A percentile compares a stretch with the other conserved stretches of the same genome.
Evolutionary conservation across 495 filamentous ascomycete species (phyloP).

Genomic region (Neurospora sp.): DNA sequence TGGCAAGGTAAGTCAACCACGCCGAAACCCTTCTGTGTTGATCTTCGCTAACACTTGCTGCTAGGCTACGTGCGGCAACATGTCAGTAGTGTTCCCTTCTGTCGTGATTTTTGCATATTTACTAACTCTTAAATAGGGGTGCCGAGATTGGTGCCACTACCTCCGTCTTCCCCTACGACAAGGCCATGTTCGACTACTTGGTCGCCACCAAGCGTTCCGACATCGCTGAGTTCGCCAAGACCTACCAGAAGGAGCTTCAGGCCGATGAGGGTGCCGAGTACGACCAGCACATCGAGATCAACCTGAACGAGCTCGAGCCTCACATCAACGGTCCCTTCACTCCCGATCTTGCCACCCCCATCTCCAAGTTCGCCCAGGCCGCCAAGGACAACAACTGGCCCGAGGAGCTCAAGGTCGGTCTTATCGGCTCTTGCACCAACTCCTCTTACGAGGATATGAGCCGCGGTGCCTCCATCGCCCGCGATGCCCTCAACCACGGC

Average conservation of each 20-base stretch:
- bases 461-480: slow-evolving; percentile 87
- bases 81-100: slow-evolving; percentile 23
- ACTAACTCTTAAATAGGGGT: slow-evolving; percentile 47
- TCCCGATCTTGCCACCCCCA: slow-evolving; percentile 95
- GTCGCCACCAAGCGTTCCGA: slow-evolving; percentile 80
- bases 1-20: slow-evolving; percentile 34
- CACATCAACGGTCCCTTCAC: slow-evolving; percentile 99
- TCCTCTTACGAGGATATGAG: slow-evolving; percentile 99
- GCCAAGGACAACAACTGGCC: slow-evolving; percentile 94
- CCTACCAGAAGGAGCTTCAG: slow-evolving; percentile 75
- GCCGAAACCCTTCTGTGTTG: not conserved
- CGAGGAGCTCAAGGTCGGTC: slow-evolving; percentile 90
- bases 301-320: slow-evolving; percentile 88
- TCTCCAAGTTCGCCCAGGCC: slow-evolving; percentile 94
- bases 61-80: slow-evolving; percentile 57
- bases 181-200: slow-evolving; percentile 94
- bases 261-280: slow-evolving; percentile 93
- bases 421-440: slow-evolving; percentile 99
- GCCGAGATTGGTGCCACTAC: slow-evolving; percentile 96
- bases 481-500: slow-evolving; percentile 87
- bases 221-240: slow-evolving; percentile 82
- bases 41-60: not conserved
- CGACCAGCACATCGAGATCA: slow-evolving; percentile 92
- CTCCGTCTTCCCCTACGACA: slow-evolving; percentile 97
- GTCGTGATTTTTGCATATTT: not conserved